Base-by-base conservation (phyloP, 352 stramenopile species). In the Aphanomyces euteiches region DNA sequence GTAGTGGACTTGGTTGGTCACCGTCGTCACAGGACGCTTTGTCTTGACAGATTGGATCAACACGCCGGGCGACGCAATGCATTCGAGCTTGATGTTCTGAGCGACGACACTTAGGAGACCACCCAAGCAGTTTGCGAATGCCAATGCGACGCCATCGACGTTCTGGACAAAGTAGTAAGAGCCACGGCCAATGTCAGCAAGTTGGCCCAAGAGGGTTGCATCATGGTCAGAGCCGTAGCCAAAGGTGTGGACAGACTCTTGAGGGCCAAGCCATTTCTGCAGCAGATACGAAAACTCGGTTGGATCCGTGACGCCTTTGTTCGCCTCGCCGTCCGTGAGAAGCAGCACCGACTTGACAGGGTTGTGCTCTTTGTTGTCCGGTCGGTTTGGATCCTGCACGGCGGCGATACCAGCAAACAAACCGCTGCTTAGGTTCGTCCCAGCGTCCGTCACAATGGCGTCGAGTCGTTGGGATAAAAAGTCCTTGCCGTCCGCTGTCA, bases 51-150 rank as follows among this genome's bases (percentile, higher is more conserved):
- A 13, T 17, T 21, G 36, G 45, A 67, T 67, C 19, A 39, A 38
- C 41, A 73, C 67, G 36, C 73, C 67, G 0, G 73, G 37, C 53
- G 72, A 59, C 38, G 79, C 53, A 36, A 40, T 57, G 56, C 87
- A 76, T 5, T 73, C 74, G 12, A 90, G 7, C 1, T 48, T 60
- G 59, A 84, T 74, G 69, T 80, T 80, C 56, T 90, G 80, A 17
- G 81, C 83, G 19, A 87, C 81, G 56, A 89, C 75, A 41, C 66
- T 78, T 1, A 87, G 57, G 36, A 88, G 73, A 34, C 83, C 83
- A 65, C 83, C 83, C 17, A 90, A 57, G 50, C 75, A 78, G 75
- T 90, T 79, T 3, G 78, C 80, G 73, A 90, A 88, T 21, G 79
- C 78, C 43, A 65, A 34, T 15, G n/a, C 12, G 56, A 77, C 72